These are phyloP conservation scores for Monosporascus sp. DNA, from an alignment of 2,329 filamentous ascomycete species.

Conservation along the genomic window DNA sequence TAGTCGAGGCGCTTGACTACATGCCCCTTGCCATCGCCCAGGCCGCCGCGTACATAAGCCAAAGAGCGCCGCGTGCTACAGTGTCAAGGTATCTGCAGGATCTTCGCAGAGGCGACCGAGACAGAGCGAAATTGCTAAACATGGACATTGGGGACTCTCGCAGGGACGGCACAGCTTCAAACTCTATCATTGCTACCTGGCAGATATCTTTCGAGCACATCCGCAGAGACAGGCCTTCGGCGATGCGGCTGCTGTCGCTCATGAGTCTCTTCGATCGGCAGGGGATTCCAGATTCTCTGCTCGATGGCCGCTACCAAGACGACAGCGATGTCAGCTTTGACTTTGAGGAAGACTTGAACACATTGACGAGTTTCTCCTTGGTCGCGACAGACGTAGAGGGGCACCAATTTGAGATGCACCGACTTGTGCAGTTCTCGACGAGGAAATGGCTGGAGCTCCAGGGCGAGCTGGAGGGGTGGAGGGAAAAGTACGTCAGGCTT, in stretches of 20 bases:
- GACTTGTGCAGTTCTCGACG: too few species aligned
- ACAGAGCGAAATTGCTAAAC: constrained; percentile 21
- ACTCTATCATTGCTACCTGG: constrained; percentile 32
- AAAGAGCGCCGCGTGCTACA: constrained; percentile 20
- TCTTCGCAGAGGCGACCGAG: constrained; percentile 26
- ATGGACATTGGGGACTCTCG: constrained; percentile 25
- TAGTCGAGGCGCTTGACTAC: constrained; percentile 23
- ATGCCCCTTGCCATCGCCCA: constrained; percentile 30
- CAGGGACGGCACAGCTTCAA: constrained; percentile 25
- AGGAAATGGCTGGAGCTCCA: too few species aligned
- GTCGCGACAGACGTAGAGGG: too few species aligned
- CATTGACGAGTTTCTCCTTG: too few species aligned
- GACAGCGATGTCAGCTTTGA: neutral
- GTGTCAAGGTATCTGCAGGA: constrained; percentile 31
- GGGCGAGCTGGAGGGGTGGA: too few species aligned
- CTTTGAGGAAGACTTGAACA: too few species aligned
- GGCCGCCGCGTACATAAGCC: constrained; percentile 27
- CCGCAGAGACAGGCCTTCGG: constrained; percentile 22
- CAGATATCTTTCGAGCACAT: constrained; percentile 32
- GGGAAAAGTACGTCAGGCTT: neutral
- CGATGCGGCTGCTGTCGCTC: constrained; percentile 36
- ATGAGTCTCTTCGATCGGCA: constrained; percentile 42
- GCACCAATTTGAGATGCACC: too few species aligned
- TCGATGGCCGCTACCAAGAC: neutral
- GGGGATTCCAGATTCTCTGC: constrained; percentile 22